A percentile compares a stretch with the other conserved stretches of the same genome.
Evolutionary conservation across 805 yeast genomes (phyloP).

Genomic region (Candida railenensis): DNA sequence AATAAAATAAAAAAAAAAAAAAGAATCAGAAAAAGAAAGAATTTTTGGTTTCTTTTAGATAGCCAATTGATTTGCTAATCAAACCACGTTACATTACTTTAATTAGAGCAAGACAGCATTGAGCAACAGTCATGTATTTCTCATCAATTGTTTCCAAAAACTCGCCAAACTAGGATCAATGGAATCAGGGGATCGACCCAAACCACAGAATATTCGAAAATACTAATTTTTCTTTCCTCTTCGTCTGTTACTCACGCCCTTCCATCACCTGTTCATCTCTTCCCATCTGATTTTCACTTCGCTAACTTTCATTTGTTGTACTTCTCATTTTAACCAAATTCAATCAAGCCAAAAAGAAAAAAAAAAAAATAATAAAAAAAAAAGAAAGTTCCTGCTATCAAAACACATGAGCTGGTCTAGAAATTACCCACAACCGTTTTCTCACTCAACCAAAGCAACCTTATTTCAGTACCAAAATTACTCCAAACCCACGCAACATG

Average conservation of each 20-base stretch:
- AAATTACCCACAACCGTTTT: not conserved
- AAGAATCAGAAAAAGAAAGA: not conserved
- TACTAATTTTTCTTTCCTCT: too few relatives aligned
- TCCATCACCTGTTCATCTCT: not conserved
- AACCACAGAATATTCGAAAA: too few relatives aligned
- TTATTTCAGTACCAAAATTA: not conserved
- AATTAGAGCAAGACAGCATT: not conserved
- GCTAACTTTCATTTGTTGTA: not conserved
- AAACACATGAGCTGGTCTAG: too few relatives aligned
- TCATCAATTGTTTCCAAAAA: not conserved
- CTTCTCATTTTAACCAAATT: not conserved
- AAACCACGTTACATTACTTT: not conserved
- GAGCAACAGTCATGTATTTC: not conserved
- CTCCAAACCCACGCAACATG: not conserved
- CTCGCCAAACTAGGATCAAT: not conserved
- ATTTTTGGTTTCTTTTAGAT: not conserved
- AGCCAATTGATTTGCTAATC: too few relatives aligned
- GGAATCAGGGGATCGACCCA: not conserved
- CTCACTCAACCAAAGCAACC: not conserved
- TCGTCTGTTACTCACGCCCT: too few relatives aligned
- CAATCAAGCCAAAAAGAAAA: not conserved
- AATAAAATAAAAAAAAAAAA: not conserved
- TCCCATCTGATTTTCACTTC: not conserved
- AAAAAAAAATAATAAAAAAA: conserved; percentile 1
- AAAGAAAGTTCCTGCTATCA: not conserved